Base-by-base conservation (phyloP, 768 basidiomycete species). In the Mycena rebaudengoi region DNA sequence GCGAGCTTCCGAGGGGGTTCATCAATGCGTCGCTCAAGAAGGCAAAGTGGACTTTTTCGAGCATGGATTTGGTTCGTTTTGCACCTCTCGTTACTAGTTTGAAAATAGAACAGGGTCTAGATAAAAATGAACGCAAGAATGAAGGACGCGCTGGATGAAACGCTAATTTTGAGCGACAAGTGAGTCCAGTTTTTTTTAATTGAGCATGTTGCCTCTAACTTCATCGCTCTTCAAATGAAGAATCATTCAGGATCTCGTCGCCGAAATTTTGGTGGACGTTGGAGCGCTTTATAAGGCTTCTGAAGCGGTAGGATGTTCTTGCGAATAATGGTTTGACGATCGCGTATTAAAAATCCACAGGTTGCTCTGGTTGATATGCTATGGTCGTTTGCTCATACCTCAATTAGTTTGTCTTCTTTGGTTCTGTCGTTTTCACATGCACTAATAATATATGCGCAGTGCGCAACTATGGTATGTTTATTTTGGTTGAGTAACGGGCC, bases 91-190 rank as follows among this genome's bases (percentile, higher is more conserved):
- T n/a, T 30, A 46, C 14, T 29, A 32, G 12, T 60, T 12, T 23
- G 29, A 35, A 35, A 18, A 7, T 21, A 21, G 40, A 41, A 14
- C 21, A 39, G 50, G 32, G 46, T 18, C 51, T 59, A 96, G 95
- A 92, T 93, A 74, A 95, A 95, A 70, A 81, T 92, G 78, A 96
- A 96, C 72, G 88, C 92, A 0, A 80, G 95, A 45, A 92, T 98
- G 88, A 91, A 90, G 69, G 95, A 97, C 71, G 90, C 94, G 0
- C 78, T 97, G n/a, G 90, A 96, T 60, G 97, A 99, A 74, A 88
- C 93, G 0, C 77, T 98, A 53, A 84, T 95, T 39, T 80, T 98
- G 50, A 96, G 96, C 70, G 89, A 95, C 64, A 90, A 88, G 91
- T 90, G 60, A 13, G 80, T 68, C 6, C 7, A 37, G 1, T 16